These are phyloP conservation scores for Fusarium buxicola DNA, from an alignment of 2,329 filamentous ascomycete species.

Conservation along the genomic window DNA sequence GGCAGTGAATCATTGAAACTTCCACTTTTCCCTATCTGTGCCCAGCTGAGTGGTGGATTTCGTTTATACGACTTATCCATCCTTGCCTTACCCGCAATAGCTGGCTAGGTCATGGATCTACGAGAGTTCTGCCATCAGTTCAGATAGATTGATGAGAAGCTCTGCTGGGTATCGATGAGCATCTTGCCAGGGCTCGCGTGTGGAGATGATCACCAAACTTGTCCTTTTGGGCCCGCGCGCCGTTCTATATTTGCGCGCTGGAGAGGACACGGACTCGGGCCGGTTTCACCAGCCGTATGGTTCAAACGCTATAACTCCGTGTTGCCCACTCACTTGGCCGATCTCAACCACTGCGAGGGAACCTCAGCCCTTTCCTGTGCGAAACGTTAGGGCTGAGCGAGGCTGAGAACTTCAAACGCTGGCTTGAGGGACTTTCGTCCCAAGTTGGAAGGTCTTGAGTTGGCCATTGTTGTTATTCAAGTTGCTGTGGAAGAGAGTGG, in stretches of 20 bases:
- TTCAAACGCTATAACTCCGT: constrained; percentile 16
- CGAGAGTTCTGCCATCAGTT: neutral
- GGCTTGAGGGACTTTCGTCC: neutral
- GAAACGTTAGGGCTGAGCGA: constrained; percentile 14
- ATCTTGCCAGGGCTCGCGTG: neutral
- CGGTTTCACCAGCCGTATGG: constrained; percentile 23
- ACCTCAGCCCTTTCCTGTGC: constrained; percentile 1
- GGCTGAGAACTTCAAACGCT: neutral
- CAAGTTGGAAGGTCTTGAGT: neutral
- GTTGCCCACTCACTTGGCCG: constrained; percentile 8
- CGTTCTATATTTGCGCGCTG: constrained; percentile 3
- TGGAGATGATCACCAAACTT: constrained; percentile 7
- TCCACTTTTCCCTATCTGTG: constrained; percentile 9
- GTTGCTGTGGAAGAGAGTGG: neutral
- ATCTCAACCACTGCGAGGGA: constrained; percentile 1
- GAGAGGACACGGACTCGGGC: constrained; percentile 10
- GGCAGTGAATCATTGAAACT: constrained; percentile 13
- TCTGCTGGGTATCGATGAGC: neutral
- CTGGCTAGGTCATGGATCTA: constrained; percentile 1
- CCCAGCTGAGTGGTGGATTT: constrained; percentile 37
- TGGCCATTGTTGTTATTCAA: neutral
- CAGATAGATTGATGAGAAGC: constrained; percentile 5
- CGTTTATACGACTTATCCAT: neutral
- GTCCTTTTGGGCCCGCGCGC: neutral
- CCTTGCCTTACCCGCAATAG: neutral